Evolutionary conservation across 1,284 basidiomycete species (phyloP).

Genomic region (Hemileia vastatrix): DNA sequence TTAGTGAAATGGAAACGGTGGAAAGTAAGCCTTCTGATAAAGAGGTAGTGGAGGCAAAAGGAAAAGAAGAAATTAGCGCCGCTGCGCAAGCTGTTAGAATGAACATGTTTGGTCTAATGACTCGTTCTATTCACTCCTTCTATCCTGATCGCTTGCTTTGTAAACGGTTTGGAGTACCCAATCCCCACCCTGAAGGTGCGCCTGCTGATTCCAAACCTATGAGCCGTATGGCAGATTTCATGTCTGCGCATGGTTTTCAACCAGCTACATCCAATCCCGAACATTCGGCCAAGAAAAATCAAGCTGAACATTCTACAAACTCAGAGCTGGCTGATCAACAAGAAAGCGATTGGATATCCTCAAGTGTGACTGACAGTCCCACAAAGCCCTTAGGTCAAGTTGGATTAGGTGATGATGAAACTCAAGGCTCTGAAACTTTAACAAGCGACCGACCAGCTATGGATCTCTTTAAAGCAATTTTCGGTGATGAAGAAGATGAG

Average conservation of each 20-base stretch:
- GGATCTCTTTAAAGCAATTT: constrained; percentile 75
- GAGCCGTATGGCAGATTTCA: constrained; percentile 33
- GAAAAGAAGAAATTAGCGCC: constrained; percentile 48
- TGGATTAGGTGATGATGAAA: constrained; percentile 77
- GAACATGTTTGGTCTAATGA: constrained; percentile 79
- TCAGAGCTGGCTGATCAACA: constrained; percentile 48
- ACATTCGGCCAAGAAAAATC: not conserved
- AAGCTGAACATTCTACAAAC: not conserved
- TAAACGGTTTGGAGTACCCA: constrained; percentile 86
- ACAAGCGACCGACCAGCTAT: constrained; percentile 76
- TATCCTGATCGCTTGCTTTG: constrained; percentile 72
- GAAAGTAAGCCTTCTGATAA: constrained; percentile 20
- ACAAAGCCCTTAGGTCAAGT: constrained; percentile 49
- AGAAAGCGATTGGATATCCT: constrained; percentile 37
- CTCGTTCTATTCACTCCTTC: constrained; percentile 64
- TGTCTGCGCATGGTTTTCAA: constrained; percentile 22
- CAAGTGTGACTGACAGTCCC: not conserved
- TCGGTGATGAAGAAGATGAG: constrained; percentile 32
- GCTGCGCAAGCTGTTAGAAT: constrained; percentile 65
- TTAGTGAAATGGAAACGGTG: constrained; percentile 49
- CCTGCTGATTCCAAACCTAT: constrained; percentile 28
- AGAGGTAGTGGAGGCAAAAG: constrained; percentile 39
- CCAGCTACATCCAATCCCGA: not conserved
- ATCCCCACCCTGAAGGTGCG: constrained; percentile 57
- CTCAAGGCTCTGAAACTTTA: constrained; percentile 71